Evolutionary conservation across 768 basidiomycete genomes (phyloP), one percentile per base, ranked within the genome.

Genomic region (Lentinula sp.): DNA sequence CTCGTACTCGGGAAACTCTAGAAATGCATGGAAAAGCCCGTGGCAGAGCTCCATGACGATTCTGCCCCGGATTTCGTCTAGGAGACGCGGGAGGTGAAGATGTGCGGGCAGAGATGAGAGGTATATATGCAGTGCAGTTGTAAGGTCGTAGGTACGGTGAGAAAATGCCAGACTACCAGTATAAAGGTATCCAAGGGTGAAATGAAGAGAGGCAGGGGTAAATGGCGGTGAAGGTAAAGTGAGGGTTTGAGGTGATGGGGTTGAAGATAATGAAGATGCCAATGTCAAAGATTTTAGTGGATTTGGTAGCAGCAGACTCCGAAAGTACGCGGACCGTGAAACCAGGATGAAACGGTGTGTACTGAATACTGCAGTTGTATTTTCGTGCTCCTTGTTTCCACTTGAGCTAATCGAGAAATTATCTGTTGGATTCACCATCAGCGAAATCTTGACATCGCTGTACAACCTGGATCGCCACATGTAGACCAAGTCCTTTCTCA

Each of bases 151-250:
- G 0, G 91, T 87, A 13, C 96, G 81, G 67, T 98, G 91, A 3
- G 92, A 94, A 72, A 98, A 97, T 33, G 88, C 79, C 49, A 98
- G 88, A 4, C 94, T 96, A 46, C 96, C 97, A 4, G 94, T 92
- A 69, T 98, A 98, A 50, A 98, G 85, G 74, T 90, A 98, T 3
- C 94, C 94, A 51, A 98, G 83, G 42, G 93, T 93, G 71, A 98
- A 98, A 70, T 96, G 93, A 4, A 97, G 79, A 0, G 94, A 91
- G 1, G 95, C 90, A 0, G 95, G 93, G 0, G 96, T 96, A 73
- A 98, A 98, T 0, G 95, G 95, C 0, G 96, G 95, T 0, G 89
- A 93, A 1, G 92, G 93, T 5, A 98, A 82, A 0, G 80, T 85
- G 10, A 97, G 74, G 0, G 82, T 85, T 0, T 84, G 71, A 0